Conservation (phyloP, 2,329 filamentous ascomycete genomes). For the Diaporthe amygdali region DNA sequence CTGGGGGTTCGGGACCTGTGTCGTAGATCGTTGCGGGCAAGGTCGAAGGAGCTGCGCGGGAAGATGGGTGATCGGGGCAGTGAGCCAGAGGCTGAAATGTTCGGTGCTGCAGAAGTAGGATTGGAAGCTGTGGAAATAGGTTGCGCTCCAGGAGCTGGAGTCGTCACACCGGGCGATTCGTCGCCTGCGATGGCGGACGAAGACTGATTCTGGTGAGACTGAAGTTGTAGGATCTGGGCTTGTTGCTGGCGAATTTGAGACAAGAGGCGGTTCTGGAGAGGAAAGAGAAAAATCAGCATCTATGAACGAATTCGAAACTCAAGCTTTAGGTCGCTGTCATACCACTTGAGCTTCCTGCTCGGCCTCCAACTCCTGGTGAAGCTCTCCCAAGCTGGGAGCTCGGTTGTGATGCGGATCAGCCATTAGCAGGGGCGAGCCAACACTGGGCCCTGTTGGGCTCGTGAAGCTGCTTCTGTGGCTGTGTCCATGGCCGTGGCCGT, state of each 20-base stretch:
- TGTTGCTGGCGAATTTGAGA: conserved; percentile 80
- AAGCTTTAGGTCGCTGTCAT: conserved; percentile 35
- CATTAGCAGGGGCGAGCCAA: conserved; percentile 44
- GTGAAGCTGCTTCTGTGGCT: conserved; percentile 39
- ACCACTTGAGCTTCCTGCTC: conserved; percentile 82
- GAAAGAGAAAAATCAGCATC: neutral
- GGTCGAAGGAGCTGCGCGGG: conserved; percentile 63
- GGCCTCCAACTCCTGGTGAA: conserved; percentile 79
- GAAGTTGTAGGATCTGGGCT: conserved; percentile 68
- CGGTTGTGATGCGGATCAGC: conserved; percentile 68
- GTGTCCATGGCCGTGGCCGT: conserved; percentile 29
- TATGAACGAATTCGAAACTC: neutral
- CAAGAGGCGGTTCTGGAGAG: conserved; percentile 71
- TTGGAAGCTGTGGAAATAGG: conserved; percentile 30
- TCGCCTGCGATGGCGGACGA: conserved; percentile 38
- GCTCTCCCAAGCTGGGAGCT: conserved; percentile 74
- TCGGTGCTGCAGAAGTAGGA: conserved; percentile 41
- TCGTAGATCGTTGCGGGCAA: conserved; percentile 60
- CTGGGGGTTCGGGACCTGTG: conserved; percentile 65
- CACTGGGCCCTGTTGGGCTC: conserved; percentile 12
- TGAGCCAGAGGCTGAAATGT: conserved; percentile 46
- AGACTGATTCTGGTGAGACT: conserved; percentile 48
- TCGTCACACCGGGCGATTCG: conserved; percentile 40
- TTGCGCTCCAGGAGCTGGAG: conserved; percentile 25
- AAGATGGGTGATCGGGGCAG: conserved; percentile 57